Base-by-base conservation (phyloP, 148 eudicot species). In the Spergularia bocconei region DNA sequence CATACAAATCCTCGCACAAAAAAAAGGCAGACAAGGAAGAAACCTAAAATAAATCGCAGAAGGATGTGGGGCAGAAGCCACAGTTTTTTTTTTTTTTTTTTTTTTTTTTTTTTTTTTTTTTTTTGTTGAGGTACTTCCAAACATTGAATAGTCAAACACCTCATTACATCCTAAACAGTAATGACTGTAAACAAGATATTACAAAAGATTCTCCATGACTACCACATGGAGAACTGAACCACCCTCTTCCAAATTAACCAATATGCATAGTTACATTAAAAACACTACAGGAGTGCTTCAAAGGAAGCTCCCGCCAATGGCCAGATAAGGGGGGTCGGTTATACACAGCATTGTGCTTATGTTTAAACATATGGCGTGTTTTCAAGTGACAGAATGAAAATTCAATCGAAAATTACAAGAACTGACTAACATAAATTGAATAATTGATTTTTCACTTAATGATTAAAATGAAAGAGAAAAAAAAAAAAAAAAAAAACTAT, bases 191-290 rank as follows among this genome's bases (percentile, higher is more conserved):
- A 63, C 51, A 9, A 60, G 44, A 16, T 33, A 6, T 3, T 8
- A 47, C 33, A 15, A 33, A 39, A 16, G 10, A 65, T 8, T 48
- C 57, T 63, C 4, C 55, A 23, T 12, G 54, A 47, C 52, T 14
- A 44, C 16, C 48, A 12, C 57, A 67, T 39, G 23, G 41, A 65
- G 23, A 67, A 13, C n/a, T 77, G 75, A 70, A n/a, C 7, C n/a
- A 8, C 10, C 15, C 14, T n/a, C 14, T n/a, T 33, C 10, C 8
- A 10, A 8, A 67, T 54, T 20, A 36, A 10, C 9, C 70, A 44
- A 13, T 25, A 48, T 48, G 21, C 56, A 29, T 29, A 29, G 36
- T 1, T 29, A 29, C 36, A 29, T 29, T 4, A 29, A 29, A 29
- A 29, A 29, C 36, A 29, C 36, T 29, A 29, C 36, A 29, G 3